Base-by-base conservation (phyloP, 768 basidiomycete genomes). In the Phylloporus rhodoxanthus region DNA sequence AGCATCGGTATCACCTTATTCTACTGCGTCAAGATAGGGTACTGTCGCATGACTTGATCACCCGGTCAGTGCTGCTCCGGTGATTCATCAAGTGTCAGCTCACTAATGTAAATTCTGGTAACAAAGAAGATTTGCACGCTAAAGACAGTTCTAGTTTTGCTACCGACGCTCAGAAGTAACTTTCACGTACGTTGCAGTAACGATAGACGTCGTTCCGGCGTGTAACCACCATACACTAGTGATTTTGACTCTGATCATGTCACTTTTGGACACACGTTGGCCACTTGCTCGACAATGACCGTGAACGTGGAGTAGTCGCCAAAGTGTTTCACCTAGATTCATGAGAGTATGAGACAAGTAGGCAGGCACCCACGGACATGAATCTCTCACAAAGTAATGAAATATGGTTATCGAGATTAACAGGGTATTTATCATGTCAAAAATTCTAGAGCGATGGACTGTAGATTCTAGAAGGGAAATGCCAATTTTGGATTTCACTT, bases 71-170 rank as follows among this genome's bases (percentile, higher is more conserved):
- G 10, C 19, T n/a, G 19, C 11, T 14, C 33, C 15, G 14, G 46
- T 20, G 26, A 43, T 19, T 39, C n/a, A 20, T 9, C 10, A 15
- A 40, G 9, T 23, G 34, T 47, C 37, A 49, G 3, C 50, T 51
- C 32, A 39, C 47, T 47, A 30, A 45, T 34, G 41, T 49, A 45
- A 36, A 55, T 46, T 20, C 53, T 51, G 5, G 47, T 29, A 17
- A 21, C 43, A n/a, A 58, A 49, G 41, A 44, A 47, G 32, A 41
- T 20, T 11, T 51, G 52, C 17, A 51, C 33, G n/a, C 53, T 51
- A 33, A 41, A 44, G 44, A 25, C n/a, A 17, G 29, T n/a, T 42
- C 4, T 17, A 21, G 19, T 26, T 23, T 7, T 8, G 20, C 11
- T 32, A 32, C 25, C 1, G 15, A 48, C 11, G 19, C 5, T 20